These are phyloP conservation scores for Chalaropsis thielavioides DNA, from an alignment of 2,329 filamentous ascomycete species.

Conservation along the genomic window DNA sequence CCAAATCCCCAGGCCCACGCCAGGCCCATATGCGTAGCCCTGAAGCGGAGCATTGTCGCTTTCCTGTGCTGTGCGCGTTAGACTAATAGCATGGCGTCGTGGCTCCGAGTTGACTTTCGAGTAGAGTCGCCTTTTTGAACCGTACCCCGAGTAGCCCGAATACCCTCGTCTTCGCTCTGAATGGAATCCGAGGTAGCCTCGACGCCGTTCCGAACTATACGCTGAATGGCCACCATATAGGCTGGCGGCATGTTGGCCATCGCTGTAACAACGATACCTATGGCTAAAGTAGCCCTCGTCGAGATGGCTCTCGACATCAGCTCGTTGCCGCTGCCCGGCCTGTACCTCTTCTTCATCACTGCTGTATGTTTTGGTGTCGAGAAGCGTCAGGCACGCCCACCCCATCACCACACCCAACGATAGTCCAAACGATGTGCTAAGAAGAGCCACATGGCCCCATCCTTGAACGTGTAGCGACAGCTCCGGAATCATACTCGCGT, in stretches of 20 bases:
- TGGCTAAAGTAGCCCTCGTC: background rate
- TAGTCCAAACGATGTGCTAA: constrained; percentile 1
- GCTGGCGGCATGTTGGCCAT: background rate
- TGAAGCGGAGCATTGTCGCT: background rate
- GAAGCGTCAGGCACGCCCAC: background rate
- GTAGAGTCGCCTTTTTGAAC: background rate
- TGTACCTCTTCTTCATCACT: background rate
- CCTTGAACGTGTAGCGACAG: background rate
- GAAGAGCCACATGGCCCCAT: constrained; percentile 1
- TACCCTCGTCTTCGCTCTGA: background rate
- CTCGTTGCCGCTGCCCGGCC: background rate
- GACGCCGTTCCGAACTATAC: background rate
- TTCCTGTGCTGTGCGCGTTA: background rate
- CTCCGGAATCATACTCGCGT: background rate
- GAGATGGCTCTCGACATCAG: background rate
- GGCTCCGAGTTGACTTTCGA: background rate
- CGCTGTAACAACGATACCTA: background rate
- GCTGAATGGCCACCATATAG: background rate
- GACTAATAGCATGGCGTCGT: background rate
- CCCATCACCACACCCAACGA: background rate
- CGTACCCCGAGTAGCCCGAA: background rate
- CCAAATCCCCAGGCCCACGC: constrained; percentile 6
- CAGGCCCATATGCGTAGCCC: constrained; percentile 2
- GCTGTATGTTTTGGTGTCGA: background rate
- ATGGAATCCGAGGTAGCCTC: background rate